Conservation (phyloP, 345 rosid species). For the Syzygium aromaticum region DNA sequence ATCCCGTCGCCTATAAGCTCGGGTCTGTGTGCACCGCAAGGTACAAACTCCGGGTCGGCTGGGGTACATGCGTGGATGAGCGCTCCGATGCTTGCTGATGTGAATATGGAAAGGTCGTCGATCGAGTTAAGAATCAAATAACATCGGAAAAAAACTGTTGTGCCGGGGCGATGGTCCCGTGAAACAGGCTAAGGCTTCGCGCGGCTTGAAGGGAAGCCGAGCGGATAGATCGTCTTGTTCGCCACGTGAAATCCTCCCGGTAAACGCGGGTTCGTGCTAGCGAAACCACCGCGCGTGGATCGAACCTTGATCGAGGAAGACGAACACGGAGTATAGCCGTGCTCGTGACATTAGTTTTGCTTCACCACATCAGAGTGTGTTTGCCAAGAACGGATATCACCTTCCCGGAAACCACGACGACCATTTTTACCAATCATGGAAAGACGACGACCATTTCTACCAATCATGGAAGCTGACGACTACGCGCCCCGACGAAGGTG, state of each 20-base stretch:
- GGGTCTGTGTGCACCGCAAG: neutral
- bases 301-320: neutral
- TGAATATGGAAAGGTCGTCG: fast-evolving
- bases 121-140: neutral
- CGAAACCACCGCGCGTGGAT: no score
- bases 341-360: no score
- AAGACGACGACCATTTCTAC: neutral
- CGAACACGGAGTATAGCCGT: neutral
- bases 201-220: no score
- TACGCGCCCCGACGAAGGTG: neutral
- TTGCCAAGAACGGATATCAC: neutral
- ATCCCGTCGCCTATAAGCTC: no score
- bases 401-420: neutral
- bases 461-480: neutral
- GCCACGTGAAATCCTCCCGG: no score
- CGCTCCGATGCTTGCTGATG: fast-evolving
- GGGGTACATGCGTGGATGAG: fast-evolving
- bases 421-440: neutral
- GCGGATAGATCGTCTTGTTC: no score
- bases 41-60: fast-evolving
- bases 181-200: no score
- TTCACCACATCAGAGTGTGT: no score
- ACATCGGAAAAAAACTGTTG: no score
- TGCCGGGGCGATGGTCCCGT: no score
- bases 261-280: no score